Percentiles rank a stretch among this genome's conserved stretches.
These are phyloP conservation scores for Trichothecium roseum DNA, from an alignment of 2,329 filamentous ascomycete species.

Conservation along the genomic window DNA sequence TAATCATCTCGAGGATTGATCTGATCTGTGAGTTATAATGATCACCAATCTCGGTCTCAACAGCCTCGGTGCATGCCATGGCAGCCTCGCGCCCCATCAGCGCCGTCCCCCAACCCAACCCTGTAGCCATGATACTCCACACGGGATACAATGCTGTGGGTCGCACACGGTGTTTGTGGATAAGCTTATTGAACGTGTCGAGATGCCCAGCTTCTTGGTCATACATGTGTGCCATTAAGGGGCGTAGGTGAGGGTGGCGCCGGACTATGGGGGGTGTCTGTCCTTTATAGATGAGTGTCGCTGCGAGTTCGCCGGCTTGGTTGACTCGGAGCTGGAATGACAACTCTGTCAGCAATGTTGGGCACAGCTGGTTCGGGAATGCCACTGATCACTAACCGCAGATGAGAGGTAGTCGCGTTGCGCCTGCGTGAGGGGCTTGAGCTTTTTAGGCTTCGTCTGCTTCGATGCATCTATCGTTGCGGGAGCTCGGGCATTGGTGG, in stretches of 20 bases:
- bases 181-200: slow-evolving; percentile 69
- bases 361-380: not conserved
- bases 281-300: slow-evolving; percentile 83
- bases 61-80: slow-evolving; percentile 97
- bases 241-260: slow-evolving; percentile 76
- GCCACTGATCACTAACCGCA: slow-evolving; percentile 39
- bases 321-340: slow-evolving; percentile 70
- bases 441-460: slow-evolving; percentile 24
- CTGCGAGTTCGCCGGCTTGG: slow-evolving; percentile 94
- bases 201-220: slow-evolving; percentile 90
- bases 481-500: slow-evolving; percentile 5
- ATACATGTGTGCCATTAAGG: slow-evolving; percentile 96
- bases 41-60: slow-evolving; percentile 93
- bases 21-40: slow-evolving; percentile 94
- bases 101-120: slow-evolving; percentile 82
- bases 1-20: slow-evolving; percentile 69
- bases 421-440: slow-evolving; percentile 53
- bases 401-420: slow-evolving; percentile 68
- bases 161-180: slow-evolving; percentile 79
- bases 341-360: not conserved
- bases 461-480: slow-evolving; percentile 6
- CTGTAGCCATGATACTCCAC: slow-evolving; percentile 72
- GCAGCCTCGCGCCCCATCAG: slow-evolving; percentile 85
- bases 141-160: slow-evolving; percentile 88
- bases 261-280: slow-evolving; percentile 75